Conservation (phyloP, 371 early-diverging fungal species). For the Furculomyces boomerangus region DNA sequence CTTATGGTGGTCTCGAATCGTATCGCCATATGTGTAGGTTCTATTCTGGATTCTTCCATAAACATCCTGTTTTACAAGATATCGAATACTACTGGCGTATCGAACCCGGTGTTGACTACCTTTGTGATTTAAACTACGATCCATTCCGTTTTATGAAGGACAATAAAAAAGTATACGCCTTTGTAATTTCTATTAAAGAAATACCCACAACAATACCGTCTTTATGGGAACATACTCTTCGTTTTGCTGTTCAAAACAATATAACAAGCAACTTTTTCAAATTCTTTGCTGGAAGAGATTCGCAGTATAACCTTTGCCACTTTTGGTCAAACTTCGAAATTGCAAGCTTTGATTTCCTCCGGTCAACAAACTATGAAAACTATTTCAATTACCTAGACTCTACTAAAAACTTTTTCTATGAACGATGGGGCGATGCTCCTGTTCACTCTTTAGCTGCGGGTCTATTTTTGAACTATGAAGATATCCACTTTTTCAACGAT, state of each 20-base stretch:
- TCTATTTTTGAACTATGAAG: conserved; percentile 47
- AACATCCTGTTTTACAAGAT: conserved; percentile 54
- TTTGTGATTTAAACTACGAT: conserved; percentile 78
- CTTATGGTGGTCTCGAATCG: conserved; percentile 66
- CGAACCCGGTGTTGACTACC: conserved; percentile 80
- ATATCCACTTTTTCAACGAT: conserved; percentile 86
- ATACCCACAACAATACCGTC: conserved; percentile 62
- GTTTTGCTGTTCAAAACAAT: conserved; percentile 27
- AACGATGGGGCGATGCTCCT: conserved; percentile 95
- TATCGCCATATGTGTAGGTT: conserved; percentile 92
- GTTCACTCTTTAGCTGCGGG: conserved; percentile 83
- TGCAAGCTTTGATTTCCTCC: conserved; percentile 40
- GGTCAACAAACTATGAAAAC: conserved; percentile 30
- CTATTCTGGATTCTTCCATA: conserved; percentile 77
- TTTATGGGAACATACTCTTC: conserved; percentile 48
- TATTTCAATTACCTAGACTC: conserved; percentile 39
- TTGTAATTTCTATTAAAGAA: conserved; percentile 67
- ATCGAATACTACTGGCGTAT: conserved; percentile 92
- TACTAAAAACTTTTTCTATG: conserved; percentile 82
- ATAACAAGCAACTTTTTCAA: conserved; percentile 20
- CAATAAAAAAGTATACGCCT: conserved; percentile 64
- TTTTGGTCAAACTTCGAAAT: conserved; percentile 98
- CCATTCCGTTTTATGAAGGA: conserved; percentile 67
- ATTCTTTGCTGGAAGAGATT: conserved; percentile 12
- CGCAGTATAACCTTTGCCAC: conserved; percentile 62